Base-by-base conservation (phyloP, 2,329 filamentous ascomycete species). In the Phoma herbarum region DNA sequence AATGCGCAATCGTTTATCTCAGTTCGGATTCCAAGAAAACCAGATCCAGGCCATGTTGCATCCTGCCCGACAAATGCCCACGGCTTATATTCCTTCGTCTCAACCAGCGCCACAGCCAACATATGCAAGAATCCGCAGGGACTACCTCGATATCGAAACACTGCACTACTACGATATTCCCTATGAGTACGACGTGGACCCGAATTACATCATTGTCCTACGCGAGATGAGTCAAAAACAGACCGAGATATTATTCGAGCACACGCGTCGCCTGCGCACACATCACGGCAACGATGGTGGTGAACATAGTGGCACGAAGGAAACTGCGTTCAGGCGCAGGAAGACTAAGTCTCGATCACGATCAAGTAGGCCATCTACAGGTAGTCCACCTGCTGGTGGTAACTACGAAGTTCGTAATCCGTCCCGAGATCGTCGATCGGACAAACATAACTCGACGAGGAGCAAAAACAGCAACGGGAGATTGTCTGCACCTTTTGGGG, bases 191-290 rank as follows among this genome's bases (percentile, higher is more conserved):
- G 81, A 83, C 62, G 65, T 67, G 67, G 78, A 83, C 64, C 72
- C 75, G 10, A 76, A 81, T 52, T 83, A 79, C 72, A 79, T 83
- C 69, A 80, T 83, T 66, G 80, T 83, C 58, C 74, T 82, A 10
- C 78, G 79, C 50, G 81, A 83, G 60, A 81, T 83, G 77, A 77
- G 79, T 62, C 76, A 77, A 45, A 72, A 75, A 53, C 80, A 83
- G 51, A 83, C 81, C 5, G 80, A 83, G 39, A 74, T 82, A 23
- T 70, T 83, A 26, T 83, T 83, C 64, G 81, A 83, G 64, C 81
- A 83, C 61, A 83, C 81, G 12, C 75, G 76, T 14, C 77, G 80
- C 23, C 73, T 83, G 20, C 78, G 80, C 49, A 67, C 68, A 8
- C 54, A 55, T 22, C 55, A 67, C 41, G 61, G 64, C 23, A 62